Evolutionary conservation across 768 basidiomycete species (phyloP), one percentile per base, ranked within the genome.

Genomic region (Cystofilobasidium capitatum): DNA sequence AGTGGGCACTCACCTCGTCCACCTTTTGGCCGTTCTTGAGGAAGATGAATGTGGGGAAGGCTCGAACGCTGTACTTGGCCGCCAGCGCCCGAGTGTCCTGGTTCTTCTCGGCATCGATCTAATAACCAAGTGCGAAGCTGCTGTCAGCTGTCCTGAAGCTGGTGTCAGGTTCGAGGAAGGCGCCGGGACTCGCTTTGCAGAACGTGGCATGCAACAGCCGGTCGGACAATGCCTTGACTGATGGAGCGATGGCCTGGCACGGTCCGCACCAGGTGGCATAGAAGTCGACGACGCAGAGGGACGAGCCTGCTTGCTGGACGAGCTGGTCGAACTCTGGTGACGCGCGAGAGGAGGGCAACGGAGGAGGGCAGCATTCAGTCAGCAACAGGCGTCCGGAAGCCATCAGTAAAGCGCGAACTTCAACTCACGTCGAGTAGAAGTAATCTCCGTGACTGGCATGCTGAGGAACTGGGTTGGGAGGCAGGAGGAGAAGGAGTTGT

Each of bases 21-120:
- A 78, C 71, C 69, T 77, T 74, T 36, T 72, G 47, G 7, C 76
- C 76, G 17, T 72, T 75, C 66, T 76, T 77, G 61, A 77, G 45
- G 65, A 76, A 77, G 63, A 76, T 74, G 72, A 78, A 78, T 0
- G 77, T 78, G 0, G 77, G 77, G 76, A 78, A 77, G 12, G 77
- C 77, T 12, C 69, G 37, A 26, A 78, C 69, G 33, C 62, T 60
- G 71, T 72, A 78, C 37, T 74, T 58, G 44, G 70, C 71, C 20
- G 77, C 75, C 29, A 78, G 69, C 44, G 70, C 71, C n/a, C n/a
- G n/a, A n/a, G n/a, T n/a, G n/a, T n/a, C n/a, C 20, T 54, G 45
- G 29, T 74, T 70, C 57, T 71, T 72, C 70, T 78, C 77, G 33
- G 76, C 75, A 58, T 78, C 77, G 61, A 78, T 73, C 14, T 58